Evolutionary conservation across 352 stramenopile genomes (phyloP).

Genomic region (Blastocystis sp.): DNA sequence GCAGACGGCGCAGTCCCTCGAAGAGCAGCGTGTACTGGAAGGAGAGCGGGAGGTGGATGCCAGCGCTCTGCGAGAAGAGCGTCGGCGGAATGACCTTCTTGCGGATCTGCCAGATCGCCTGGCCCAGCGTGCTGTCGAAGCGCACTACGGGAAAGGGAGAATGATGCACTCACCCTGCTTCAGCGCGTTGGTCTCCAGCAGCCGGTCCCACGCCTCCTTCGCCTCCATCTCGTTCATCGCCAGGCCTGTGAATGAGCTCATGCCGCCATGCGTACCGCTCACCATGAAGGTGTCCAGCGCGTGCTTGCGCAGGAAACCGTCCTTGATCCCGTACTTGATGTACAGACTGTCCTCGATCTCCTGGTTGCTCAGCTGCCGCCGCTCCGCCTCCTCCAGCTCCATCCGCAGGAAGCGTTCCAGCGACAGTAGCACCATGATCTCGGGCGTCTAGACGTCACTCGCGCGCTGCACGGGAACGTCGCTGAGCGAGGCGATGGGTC

Average conservation of each 20-base stretch:
- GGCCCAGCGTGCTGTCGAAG: background rate
- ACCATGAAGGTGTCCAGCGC: constrained; percentile 9
- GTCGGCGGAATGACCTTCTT: background rate
- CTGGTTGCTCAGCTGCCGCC: background rate
- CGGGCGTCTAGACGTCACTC: background rate
- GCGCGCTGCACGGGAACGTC: background rate
- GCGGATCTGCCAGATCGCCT: constrained; percentile 4
- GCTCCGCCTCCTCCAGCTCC: background rate
- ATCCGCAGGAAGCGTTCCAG: constrained; percentile 9
- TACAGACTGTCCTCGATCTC: background rate
- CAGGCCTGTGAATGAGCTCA: background rate
- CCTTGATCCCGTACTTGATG: background rate
- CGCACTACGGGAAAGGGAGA: background rate
- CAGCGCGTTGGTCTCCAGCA: background rate
- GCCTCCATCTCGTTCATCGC: constrained; percentile 21
- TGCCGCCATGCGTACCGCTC: background rate
- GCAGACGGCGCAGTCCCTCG: constrained; percentile 15
- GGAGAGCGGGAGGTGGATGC: background rate
- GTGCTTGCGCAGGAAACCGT: background rate
- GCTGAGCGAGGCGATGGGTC: background rate
- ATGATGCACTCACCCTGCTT: background rate
- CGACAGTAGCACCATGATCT: background rate
- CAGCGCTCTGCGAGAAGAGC: background rate
- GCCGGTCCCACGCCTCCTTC: background rate
- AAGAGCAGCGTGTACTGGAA: constrained; percentile 37